These are phyloP conservation scores for Emiliania huxleyi DNA, from an alignment of 78 protist genomes.

Conservation along the genomic window DNA sequence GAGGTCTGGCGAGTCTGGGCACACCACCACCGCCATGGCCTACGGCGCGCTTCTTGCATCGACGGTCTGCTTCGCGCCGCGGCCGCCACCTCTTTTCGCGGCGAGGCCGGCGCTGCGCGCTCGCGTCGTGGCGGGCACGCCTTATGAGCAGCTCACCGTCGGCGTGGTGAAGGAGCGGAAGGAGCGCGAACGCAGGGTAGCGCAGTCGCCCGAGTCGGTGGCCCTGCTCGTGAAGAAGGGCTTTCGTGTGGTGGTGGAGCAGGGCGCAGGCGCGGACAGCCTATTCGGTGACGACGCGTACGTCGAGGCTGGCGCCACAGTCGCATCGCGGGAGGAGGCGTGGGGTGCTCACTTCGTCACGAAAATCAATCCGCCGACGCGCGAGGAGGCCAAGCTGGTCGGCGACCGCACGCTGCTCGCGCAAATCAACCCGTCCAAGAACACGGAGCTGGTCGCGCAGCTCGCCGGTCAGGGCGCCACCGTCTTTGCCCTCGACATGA, in stretches of 20 bases:
- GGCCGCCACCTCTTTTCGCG: no score
- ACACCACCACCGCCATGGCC: no score
- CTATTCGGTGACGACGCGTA: constrained; percentile 47
- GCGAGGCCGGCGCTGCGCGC: no score
- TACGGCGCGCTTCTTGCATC: no score
- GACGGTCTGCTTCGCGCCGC: no score
- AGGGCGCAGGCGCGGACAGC: constrained; percentile 59
- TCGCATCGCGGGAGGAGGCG: background rate
- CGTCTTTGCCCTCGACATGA: constrained; percentile 85
- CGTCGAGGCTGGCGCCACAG: constrained; percentile 37
- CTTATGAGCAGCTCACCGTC: no score
- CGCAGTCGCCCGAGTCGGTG: constrained; percentile 36
- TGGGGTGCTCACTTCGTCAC: background rate
- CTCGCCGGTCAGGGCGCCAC: constrained; percentile 33
- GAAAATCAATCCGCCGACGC: background rate
- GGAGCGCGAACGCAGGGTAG: no score
- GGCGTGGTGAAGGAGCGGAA: no score
- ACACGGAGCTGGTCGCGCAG: background rate
- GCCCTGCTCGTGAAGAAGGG: constrained; percentile 58
- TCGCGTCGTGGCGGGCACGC: no score
- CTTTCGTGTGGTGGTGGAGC: constrained; percentile 36
- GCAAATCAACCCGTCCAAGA: background rate
- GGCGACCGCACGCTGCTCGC: constrained; percentile 5
- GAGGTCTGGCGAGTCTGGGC: no score
- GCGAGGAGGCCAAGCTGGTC: background rate